phyloP scores from a whole-genome alignment of 306 rosid species.

The Adenanthera pavonina region DNA sequence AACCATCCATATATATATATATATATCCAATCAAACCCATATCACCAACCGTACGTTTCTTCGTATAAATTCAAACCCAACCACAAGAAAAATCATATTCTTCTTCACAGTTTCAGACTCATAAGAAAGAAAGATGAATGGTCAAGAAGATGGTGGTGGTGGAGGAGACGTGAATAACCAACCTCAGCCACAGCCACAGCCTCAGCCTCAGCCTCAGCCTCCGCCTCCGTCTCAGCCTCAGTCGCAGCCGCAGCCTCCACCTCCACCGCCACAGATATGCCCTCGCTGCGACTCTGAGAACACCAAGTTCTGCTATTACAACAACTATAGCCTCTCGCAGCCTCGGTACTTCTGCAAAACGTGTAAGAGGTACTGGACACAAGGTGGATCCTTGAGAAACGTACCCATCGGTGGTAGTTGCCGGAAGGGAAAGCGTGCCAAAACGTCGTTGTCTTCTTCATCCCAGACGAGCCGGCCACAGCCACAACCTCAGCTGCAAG shows the following conservation, averaged over 20 bases:
- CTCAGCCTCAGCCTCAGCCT: background rate
- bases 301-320: conserved; percentile 76
- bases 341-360: conserved; percentile 70
- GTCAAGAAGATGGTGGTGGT: conserved; percentile 22
- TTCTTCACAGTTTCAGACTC: background rate
- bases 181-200: background rate
- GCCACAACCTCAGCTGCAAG: conserved; percentile 1
- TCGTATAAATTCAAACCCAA: conserved; percentile 38
- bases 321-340: conserved; percentile 69
- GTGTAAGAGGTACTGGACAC: conserved; percentile 74
- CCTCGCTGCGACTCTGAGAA: conserved; percentile 66
- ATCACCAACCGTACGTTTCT: conserved; percentile 27
- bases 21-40: background rate
- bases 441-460: background rate
- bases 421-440: conserved; percentile 58
- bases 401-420: conserved; percentile 69
- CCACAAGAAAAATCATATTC: background rate
- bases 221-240: background rate
- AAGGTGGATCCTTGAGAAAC: conserved; percentile 70
- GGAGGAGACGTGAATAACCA: conserved; percentile 31
- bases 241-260: background rate
- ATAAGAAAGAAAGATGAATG: conserved; percentile 31
- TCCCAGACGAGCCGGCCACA: background rate
- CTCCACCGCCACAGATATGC: conserved; percentile 41
- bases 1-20: background rate